These are phyloP conservation scores for Fusarium pseudocircinatum DNA, from an alignment of 2,329 filamentous ascomycete genomes.

Conservation along the genomic window DNA sequence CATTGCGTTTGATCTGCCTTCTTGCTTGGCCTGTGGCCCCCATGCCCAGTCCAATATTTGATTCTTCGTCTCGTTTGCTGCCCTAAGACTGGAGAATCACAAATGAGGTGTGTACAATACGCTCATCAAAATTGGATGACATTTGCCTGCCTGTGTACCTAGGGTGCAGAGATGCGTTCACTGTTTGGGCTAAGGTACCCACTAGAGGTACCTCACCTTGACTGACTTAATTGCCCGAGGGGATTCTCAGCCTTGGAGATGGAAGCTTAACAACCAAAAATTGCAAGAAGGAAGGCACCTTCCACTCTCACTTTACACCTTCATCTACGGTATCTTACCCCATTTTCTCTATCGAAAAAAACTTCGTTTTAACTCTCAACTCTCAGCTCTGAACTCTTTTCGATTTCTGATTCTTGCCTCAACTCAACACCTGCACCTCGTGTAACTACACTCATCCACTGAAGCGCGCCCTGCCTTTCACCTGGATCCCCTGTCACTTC, in stretches of 20 bases:
- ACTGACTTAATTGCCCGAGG: background rate
- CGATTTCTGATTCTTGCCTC: background rate
- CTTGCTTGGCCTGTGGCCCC: background rate
- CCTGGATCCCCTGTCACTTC: background rate
- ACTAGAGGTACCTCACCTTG: background rate
- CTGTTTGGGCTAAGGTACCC: background rate
- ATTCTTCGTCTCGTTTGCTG: background rate
- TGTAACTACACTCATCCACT: background rate
- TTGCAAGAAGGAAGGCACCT: background rate
- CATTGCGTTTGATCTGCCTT: background rate
- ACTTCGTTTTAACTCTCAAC: background rate
- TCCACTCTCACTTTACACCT: background rate
- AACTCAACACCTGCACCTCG: background rate
- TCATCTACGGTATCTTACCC: background rate
- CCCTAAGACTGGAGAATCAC: background rate
- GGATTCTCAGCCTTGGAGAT: background rate
- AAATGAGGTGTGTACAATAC: background rate
- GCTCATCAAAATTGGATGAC: background rate
- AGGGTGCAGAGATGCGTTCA: background rate
- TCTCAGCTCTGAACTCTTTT: background rate
- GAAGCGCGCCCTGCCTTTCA: background rate
- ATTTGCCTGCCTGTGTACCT: background rate
- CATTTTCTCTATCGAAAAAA: background rate
- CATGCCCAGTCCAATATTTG: background rate
- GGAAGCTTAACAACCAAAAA: background rate